Percentiles rank a stretch among this genome's conserved stretches.
Evolutionary conservation across 2,329 filamentous ascomycete genomes (phyloP).

Genomic region (Conoideocrella luteorostrata): DNA sequence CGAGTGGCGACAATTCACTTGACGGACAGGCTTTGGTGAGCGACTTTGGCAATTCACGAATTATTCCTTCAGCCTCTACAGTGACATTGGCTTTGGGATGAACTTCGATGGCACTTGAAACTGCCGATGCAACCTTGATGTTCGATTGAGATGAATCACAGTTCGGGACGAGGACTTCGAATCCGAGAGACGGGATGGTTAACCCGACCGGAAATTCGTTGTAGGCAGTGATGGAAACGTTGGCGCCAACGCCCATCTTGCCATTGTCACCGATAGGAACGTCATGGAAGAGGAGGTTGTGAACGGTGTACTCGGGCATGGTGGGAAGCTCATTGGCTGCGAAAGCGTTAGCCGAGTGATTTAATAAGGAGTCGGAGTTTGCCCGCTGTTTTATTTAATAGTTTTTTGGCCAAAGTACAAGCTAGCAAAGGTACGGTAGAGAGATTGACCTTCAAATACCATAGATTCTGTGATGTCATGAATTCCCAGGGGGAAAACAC

Average conservation of each 20-base stretch:
- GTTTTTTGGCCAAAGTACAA: constrained; percentile 56
- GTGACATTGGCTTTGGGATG: constrained; percentile 61
- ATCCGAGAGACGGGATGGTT: constrained; percentile 70
- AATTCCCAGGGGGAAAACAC: constrained; percentile 70
- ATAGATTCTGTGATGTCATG: constrained; percentile 70
- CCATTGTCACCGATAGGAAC: constrained; percentile 42
- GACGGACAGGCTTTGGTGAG: constrained; percentile 70
- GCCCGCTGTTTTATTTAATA: constrained; percentile 23
- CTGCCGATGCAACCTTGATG: constrained; percentile 72
- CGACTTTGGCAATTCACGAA: constrained; percentile 66
- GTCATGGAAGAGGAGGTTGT: constrained; percentile 73
- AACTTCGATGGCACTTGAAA: constrained; percentile 61
- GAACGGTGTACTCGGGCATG: constrained; percentile 77
- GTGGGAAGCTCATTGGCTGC: constrained; percentile 64
- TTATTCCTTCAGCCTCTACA: constrained; percentile 63
- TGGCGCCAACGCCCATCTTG: constrained; percentile 66
- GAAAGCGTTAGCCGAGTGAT: constrained; percentile 24
- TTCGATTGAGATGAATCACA: constrained; percentile 65
- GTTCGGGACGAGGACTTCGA: constrained; percentile 78
- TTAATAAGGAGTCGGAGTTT: no score
- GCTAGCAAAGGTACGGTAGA: constrained; percentile 57
- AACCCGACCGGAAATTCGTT: constrained; percentile 77
- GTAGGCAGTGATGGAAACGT: constrained; percentile 64
- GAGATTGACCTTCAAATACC: constrained; percentile 74
- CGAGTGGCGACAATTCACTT: constrained; percentile 73